Evolutionary conservation across 768 basidiomycete species (phyloP).

Genomic region (Leccinum variicolor): DNA sequence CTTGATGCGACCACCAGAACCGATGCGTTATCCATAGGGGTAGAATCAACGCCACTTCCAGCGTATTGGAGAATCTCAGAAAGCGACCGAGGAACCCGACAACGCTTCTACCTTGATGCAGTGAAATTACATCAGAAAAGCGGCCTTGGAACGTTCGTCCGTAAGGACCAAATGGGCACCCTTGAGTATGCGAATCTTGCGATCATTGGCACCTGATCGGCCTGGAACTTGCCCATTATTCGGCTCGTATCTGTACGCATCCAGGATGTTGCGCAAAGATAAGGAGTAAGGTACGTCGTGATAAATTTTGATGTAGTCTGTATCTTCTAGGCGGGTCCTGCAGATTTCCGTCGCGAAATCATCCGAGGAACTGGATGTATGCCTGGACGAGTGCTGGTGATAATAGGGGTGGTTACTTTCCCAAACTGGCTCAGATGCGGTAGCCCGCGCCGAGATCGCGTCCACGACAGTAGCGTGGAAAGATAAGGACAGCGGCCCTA

Average conservation of each 20-base stretch:
- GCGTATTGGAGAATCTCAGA: constrained; percentile 19
- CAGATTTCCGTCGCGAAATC: constrained; percentile 13
- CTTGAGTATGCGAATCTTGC: constrained; percentile 45
- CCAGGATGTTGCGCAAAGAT: constrained; percentile 46
- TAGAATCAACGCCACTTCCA: constrained; percentile 17
- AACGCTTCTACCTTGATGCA: constrained; percentile 16
- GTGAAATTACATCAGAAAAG: constrained; percentile 35
- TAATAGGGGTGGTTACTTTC: constrained; percentile 26
- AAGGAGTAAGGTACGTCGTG: constrained; percentile 50
- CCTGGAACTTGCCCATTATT: constrained; percentile 8
- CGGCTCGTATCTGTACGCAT: constrained; percentile 44
- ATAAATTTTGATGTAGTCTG: constrained; percentile 58
- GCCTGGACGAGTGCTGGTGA: constrained; percentile 13
- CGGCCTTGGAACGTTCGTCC: constrained; percentile 45
- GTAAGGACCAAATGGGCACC: constrained; percentile 47
- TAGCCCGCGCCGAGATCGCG: constrained; percentile 7
- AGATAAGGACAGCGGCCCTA: constrained; percentile 50
- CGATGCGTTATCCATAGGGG: constrained; percentile 11
- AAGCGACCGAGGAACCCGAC: constrained; percentile 6
- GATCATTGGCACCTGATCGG: constrained; percentile 27
- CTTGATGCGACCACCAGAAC: constrained; percentile 7
- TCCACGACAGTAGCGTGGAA: constrained; percentile 38
- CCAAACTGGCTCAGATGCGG: constrained; percentile 17
- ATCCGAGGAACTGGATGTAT: constrained; percentile 4
- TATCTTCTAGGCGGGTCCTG: constrained; percentile 24